phyloP scores from a whole-genome alignment of 2,329 filamentous ascomycete species.

The Colletotrichum magnum region DNA sequence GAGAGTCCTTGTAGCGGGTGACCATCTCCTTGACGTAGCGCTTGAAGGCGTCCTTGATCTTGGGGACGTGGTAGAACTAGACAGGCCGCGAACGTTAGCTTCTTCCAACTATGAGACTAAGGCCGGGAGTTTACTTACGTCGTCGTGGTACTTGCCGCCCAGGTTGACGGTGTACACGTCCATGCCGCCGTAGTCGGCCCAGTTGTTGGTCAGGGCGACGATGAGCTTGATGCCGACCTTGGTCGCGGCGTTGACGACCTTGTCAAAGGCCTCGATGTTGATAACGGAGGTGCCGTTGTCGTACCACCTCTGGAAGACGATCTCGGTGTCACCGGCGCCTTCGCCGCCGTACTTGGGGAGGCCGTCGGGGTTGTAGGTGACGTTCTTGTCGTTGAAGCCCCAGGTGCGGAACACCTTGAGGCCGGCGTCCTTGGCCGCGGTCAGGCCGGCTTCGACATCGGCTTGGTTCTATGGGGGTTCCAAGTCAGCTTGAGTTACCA shows the following conservation, averaged over 20 bases:
- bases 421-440: constrained; percentile 61
- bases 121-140: constrained; percentile 47
- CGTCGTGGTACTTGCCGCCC: constrained; percentile 63
- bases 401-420: constrained; percentile 69
- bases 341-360: constrained; percentile 67
- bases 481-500: background rate
- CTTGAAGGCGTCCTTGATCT: constrained; percentile 67
- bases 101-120: background rate
- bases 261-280: constrained; percentile 60
- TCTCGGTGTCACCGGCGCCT: constrained; percentile 59
- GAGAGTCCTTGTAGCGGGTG: constrained; percentile 69
- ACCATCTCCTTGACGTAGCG: constrained; percentile 73
- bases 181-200: constrained; percentile 69
- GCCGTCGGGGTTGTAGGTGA: constrained; percentile 59
- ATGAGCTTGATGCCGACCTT: constrained; percentile 65
- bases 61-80: constrained; percentile 63
- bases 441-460: constrained; percentile 61
- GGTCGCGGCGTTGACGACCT: constrained; percentile 62
- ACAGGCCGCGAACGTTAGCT: background rate
- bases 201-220: constrained; percentile 67
- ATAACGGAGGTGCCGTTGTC: constrained; percentile 61
- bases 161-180: constrained; percentile 67
- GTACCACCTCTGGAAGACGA: constrained; percentile 62
- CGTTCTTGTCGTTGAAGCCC: constrained; percentile 71
- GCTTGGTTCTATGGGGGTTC: constrained; percentile 55